Evolutionary conservation across 768 basidiomycete genomes (phyloP).

Genomic region (Phallus indusiatus): DNA sequence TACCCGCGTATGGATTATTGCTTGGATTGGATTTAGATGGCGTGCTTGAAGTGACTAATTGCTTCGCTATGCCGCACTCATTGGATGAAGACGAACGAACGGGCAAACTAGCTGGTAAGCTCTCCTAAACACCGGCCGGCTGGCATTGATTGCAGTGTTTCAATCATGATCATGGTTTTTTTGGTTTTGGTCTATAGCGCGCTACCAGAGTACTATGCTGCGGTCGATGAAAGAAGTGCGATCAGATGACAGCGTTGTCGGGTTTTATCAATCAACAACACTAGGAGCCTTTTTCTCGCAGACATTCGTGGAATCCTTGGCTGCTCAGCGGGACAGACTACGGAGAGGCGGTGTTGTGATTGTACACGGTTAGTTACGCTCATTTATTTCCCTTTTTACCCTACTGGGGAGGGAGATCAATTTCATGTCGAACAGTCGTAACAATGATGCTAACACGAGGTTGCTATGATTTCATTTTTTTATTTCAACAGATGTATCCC

Average conservation of each 20-base stretch:
- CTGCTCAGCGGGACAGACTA: conserved; percentile 75
- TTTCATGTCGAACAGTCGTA: conserved; percentile 7
- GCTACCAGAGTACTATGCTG: conserved; percentile 79
- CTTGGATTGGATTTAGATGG: conserved; percentile 92
- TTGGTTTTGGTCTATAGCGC: conserved; percentile 38
- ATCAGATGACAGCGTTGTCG: conserved; percentile 84
- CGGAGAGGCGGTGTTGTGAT: conserved; percentile 80
- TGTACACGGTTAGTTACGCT: conserved; percentile 58
- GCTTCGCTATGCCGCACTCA: conserved; percentile 74
- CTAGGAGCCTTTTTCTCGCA: conserved; percentile 83
- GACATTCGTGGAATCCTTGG: conserved; percentile 70
- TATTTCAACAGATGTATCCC: conserved; percentile 64
- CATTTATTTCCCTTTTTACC: not conserved
- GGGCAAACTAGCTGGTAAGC: conserved; percentile 65
- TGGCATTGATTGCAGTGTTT: not conserved
- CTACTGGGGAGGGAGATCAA: not conserved
- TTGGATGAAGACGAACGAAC: conserved; percentile 73
- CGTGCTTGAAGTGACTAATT: conserved; percentile 82
- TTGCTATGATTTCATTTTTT: conserved; percentile 7
- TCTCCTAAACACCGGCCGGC: not conserved
- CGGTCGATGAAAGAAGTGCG: conserved; percentile 85
- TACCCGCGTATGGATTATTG: conserved; percentile 69
- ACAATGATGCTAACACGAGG: conserved; percentile 14
- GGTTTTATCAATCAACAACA: conserved; percentile 87
- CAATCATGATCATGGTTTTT: conserved; percentile 10